These are phyloP conservation scores for Lactarius tabidus DNA, from an alignment of 768 basidiomycete genomes.

Conservation along the genomic window DNA sequence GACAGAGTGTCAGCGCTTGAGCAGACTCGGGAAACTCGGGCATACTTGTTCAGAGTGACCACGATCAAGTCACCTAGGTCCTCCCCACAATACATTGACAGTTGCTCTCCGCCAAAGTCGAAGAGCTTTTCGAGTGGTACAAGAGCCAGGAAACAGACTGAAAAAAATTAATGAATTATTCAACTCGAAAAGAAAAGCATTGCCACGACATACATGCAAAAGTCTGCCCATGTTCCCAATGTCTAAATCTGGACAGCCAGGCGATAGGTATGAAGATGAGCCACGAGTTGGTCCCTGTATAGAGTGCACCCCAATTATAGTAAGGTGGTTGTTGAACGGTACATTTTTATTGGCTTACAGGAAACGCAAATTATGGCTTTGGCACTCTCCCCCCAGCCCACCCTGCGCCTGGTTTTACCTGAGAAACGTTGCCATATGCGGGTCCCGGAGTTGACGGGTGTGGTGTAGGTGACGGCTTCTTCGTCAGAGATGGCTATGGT, in stretches of 20 bases:
- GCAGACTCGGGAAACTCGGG: not conserved
- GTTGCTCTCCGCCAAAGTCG: slow-evolving; percentile 59
- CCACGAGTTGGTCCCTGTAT: slow-evolving; percentile 28
- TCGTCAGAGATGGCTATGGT: not conserved
- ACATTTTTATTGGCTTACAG: slow-evolving; percentile 7
- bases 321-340: not conserved
- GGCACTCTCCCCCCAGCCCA: slow-evolving; percentile 16
- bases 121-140: slow-evolving; percentile 62
- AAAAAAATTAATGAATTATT: not conserved
- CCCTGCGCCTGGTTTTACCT: slow-evolving; percentile 17
- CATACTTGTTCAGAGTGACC: slow-evolving; percentile 64
- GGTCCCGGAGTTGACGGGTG: not conserved
- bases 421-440: slow-evolving; percentile 20
- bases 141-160: slow-evolving; percentile 63
- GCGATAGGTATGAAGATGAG: slow-evolving; percentile 30
- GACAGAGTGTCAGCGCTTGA: not conserved
- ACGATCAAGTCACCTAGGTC: slow-evolving; percentile 64
- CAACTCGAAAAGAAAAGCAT: not conserved
- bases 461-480: not conserved
- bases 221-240: slow-evolving; percentile 19
- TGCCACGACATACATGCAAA: slow-evolving; percentile 27
- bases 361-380: slow-evolving; percentile 15
- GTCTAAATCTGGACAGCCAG: slow-evolving; percentile 31
- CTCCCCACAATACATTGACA: slow-evolving; percentile 51
- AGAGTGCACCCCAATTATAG: not conserved